phyloP scores from a whole-genome alignment of 805 yeast species.

The Ogataea ganodermae region DNA sequence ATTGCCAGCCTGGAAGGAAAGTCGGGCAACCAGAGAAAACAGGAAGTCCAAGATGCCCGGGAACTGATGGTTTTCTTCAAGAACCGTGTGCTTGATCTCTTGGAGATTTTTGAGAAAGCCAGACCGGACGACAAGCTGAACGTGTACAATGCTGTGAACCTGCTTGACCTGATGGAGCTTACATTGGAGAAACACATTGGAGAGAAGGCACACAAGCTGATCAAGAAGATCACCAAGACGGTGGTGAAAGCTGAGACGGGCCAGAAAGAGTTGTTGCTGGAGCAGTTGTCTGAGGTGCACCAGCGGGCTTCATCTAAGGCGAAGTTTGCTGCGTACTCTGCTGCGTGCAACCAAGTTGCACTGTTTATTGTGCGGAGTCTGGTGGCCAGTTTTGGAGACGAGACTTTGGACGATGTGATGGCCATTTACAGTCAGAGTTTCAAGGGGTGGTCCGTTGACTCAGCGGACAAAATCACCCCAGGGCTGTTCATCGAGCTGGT shows the following conservation, averaged over 20 bases:
- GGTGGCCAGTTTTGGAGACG: slow-evolving; percentile 40
- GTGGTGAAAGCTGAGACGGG: slow-evolving; percentile 28
- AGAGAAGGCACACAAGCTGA: slow-evolving; percentile 69
- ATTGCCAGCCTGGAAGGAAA: slow-evolving; percentile 48
- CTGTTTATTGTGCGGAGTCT: slow-evolving; percentile 63
- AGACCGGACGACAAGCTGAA: slow-evolving; percentile 44
- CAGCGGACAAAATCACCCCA: slow-evolving; percentile 50
- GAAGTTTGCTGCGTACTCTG: slow-evolving; percentile 48
- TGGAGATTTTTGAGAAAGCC: slow-evolving; percentile 59
- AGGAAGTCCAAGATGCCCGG: slow-evolving; percentile 76
- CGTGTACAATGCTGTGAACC: slow-evolving; percentile 51
- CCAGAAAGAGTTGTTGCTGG: slow-evolving; percentile 19
- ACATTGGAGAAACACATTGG: slow-evolving; percentile 75
- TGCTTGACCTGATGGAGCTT: slow-evolving; percentile 58
- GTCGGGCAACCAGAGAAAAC: slow-evolving; percentile 64
- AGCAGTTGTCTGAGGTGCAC: slow-evolving; percentile 45
- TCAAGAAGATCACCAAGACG: slow-evolving; percentile 62
- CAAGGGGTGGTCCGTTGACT: slow-evolving; percentile 59
- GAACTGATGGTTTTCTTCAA: slow-evolving; percentile 80
- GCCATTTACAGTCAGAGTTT: slow-evolving; percentile 58
- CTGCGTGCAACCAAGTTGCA: slow-evolving; percentile 67
- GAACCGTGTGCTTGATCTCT: slow-evolving; percentile 71
- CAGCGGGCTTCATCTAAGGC: slow-evolving; percentile 43
- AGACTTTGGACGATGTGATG: slow-evolving; percentile 45
- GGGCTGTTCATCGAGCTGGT: slow-evolving; percentile 72